Conservation (phyloP, 306 rosid species). For the Inga leiocalycina region DNA sequence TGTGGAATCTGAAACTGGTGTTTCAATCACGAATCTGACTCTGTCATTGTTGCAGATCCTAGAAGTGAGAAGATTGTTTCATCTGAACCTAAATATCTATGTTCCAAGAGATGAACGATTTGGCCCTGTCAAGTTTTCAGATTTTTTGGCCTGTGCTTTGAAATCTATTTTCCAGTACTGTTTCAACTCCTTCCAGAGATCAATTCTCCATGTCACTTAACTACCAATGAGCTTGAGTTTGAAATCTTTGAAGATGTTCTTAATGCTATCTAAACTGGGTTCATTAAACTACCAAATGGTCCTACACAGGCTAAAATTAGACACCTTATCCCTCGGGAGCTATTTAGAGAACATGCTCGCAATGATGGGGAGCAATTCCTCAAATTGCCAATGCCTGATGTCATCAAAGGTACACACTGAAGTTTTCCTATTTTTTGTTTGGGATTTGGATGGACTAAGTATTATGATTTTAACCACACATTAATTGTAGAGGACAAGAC, state of each 20-base stretch:
- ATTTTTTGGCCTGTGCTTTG: slow-evolving; percentile 72
- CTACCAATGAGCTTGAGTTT: slow-evolving; percentile 62
- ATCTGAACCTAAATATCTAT: slow-evolving; percentile 62
- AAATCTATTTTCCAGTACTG: slow-evolving; percentile 71
- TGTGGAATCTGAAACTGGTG: neutral
- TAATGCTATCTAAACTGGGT: slow-evolving; percentile 59
- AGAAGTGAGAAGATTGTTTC: slow-evolving; percentile 67
- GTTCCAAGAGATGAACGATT: slow-evolving; percentile 90
- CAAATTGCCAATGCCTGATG: slow-evolving; percentile 80
- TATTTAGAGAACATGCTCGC: slow-evolving; percentile 69
- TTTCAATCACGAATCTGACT: neutral
- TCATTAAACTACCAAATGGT: slow-evolving; percentile 57
- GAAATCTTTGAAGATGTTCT: slow-evolving; percentile 71
- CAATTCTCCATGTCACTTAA: slow-evolving; percentile 62
- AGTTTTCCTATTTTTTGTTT: neutral
- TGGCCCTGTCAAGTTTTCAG: slow-evolving; percentile 69
- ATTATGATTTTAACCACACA: neutral
- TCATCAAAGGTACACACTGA: slow-evolving; percentile 61
- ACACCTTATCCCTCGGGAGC: slow-evolving; percentile 73
- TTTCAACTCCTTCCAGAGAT: slow-evolving; percentile 53
- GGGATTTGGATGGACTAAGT: neutral
- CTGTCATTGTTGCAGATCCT: slow-evolving; percentile 54
- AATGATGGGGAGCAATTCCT: slow-evolving; percentile 79
- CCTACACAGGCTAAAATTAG: slow-evolving; percentile 44
- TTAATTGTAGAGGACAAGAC: slow-evolving; percentile 54